Percentiles rank a stretch among this genome's conserved stretches.
Conservation (phyloP, 1,284 basidiomycete genomes). For the Sutorius eximius region DNA sequence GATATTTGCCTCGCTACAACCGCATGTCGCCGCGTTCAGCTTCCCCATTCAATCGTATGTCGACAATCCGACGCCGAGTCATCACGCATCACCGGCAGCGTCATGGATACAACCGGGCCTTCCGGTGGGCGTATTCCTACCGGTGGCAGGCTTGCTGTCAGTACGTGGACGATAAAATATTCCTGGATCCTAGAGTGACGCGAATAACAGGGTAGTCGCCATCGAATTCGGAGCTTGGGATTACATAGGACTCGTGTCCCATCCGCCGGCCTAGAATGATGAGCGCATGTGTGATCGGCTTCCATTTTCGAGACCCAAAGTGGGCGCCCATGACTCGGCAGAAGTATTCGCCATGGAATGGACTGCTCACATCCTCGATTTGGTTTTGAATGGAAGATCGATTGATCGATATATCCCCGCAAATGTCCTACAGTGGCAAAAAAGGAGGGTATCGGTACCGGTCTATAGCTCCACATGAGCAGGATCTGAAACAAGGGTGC, state of each 20-base stretch:
- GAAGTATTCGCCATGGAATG: not conserved
- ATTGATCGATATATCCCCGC: not conserved
- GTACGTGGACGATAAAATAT: not conserved
- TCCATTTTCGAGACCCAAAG: not conserved
- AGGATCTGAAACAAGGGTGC: slow-evolving; percentile 1
- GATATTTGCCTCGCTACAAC: not conserved
- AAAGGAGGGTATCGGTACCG: not conserved
- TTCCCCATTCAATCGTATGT: not conserved
- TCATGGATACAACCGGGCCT: not conserved
- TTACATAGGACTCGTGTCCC: not conserved
- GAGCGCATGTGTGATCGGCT: not conserved
- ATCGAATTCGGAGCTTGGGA: not conserved
- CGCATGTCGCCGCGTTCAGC: not conserved
- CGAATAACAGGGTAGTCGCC: not conserved
- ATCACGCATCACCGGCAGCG: too few species aligned
- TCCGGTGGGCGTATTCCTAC: not conserved
- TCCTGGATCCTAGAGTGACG: not conserved
- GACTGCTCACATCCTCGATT: not conserved
- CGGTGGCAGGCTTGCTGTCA: not conserved
- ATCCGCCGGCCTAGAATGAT: not conserved
- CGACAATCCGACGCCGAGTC: not conserved
- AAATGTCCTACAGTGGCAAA: not conserved
- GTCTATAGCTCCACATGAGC: slow-evolving; percentile 24
- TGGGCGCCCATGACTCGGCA: not conserved
- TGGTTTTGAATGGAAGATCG: not conserved